These are phyloP conservation scores for Backusella tuberculispora DNA, from an alignment of 192 early-diverging fungal genomes.

Conservation along the genomic window DNA sequence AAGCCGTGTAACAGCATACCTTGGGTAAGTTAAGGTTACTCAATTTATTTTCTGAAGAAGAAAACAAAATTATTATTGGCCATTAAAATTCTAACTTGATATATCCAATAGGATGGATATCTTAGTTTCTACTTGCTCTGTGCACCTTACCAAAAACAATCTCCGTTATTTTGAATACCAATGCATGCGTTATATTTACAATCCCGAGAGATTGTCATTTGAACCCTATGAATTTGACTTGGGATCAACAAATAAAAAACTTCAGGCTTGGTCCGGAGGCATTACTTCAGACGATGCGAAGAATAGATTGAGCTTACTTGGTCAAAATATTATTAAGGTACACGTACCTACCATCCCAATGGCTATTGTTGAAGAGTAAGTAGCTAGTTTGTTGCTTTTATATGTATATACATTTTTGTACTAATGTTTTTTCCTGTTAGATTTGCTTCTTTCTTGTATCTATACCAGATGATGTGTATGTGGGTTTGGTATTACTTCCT, in stretches of 20 bases:
- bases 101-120: constrained; percentile 40
- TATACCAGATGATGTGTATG: constrained; percentile 71
- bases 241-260: constrained; percentile 58
- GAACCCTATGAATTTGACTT: constrained; percentile 60
- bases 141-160: constrained; percentile 44
- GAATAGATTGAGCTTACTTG: constrained; percentile 57
- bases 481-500: constrained; percentile 72
- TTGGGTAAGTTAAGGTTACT: constrained; percentile 34
- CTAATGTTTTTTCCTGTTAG: constrained; percentile 11
- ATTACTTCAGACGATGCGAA: constrained; percentile 55
- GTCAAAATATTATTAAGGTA: constrained; percentile 68
- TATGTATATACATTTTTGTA: neutral
- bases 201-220: constrained; percentile 49
- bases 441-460: constrained; percentile 58
- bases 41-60: neutral
- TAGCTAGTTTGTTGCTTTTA: neutral
- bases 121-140: constrained; percentile 44
- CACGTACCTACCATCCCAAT: constrained; percentile 50
- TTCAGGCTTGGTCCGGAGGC: constrained; percentile 53
- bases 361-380: constrained; percentile 60
- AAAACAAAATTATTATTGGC: neutral
- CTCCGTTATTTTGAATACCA: constrained; percentile 73
- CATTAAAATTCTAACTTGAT: neutral
- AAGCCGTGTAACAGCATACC: constrained; percentile 28
- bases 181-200: constrained; percentile 78